Evolutionary conservation across 768 basidiomycete genomes (phyloP).

Genomic region (Mycena galopus): DNA sequence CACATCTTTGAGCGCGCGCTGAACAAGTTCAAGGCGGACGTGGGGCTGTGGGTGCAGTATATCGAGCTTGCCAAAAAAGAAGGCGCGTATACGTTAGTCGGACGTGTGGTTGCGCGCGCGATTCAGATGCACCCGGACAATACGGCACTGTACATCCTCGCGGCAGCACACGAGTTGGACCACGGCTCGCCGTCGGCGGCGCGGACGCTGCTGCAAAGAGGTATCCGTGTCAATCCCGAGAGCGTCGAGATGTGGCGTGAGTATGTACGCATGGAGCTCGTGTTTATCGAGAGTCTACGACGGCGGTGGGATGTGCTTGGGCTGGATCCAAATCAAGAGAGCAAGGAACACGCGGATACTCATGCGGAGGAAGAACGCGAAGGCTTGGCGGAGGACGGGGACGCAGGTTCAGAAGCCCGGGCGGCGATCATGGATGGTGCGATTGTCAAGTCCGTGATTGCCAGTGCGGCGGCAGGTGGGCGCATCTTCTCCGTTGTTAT

Average conservation of each 20-base stretch:
- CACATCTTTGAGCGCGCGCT: slow-evolving; percentile 93
- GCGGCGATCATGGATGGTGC: slow-evolving; percentile 81
- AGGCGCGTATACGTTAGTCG: slow-evolving; percentile 83
- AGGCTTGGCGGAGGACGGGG: slow-evolving; percentile 59
- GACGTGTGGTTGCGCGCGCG: slow-evolving; percentile 86
- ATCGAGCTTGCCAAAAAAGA: slow-evolving; percentile 87
- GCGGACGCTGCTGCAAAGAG: slow-evolving; percentile 86
- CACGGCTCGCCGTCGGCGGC: slow-evolving; percentile 83
- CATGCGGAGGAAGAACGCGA: slow-evolving; percentile 38
- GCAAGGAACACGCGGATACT: slow-evolving; percentile 48
- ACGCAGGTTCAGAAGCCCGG: slow-evolving; percentile 59
- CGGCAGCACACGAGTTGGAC: slow-evolving; percentile 85
- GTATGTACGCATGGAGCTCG: slow-evolving; percentile 91
- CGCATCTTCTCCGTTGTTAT: background rate
- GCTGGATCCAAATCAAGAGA: slow-evolving; percentile 52
- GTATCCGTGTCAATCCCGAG: slow-evolving; percentile 81
- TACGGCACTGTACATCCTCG: slow-evolving; percentile 84
- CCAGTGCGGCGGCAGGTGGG: slow-evolving; percentile 80
- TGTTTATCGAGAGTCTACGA: slow-evolving; percentile 84
- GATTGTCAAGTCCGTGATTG: slow-evolving; percentile 83
- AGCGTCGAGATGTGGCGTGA: slow-evolving; percentile 88
- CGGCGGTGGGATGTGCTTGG: slow-evolving; percentile 87
- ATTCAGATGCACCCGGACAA: slow-evolving; percentile 88
- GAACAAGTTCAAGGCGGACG: slow-evolving; percentile 89
- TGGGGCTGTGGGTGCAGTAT: slow-evolving; percentile 91